Percentiles rank a stretch among this genome's conserved stretches.
These are phyloP conservation scores for Hypholoma fasciculare DNA, from an alignment of 768 basidiomycete genomes.

Conservation along the genomic window DNA sequence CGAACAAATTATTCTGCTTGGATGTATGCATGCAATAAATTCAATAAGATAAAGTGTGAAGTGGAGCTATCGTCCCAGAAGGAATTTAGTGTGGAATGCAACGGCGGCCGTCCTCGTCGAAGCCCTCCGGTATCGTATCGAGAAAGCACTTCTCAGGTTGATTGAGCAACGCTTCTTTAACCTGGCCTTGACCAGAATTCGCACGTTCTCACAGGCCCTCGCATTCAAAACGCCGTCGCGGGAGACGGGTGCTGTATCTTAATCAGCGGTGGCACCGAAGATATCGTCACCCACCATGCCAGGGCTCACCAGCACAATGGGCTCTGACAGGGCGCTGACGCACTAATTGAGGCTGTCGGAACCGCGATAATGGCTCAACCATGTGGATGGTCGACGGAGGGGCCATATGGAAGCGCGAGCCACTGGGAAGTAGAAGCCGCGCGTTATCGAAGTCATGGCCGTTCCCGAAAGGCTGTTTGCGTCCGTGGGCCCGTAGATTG, in stretches of 20 bases:
- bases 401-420: constrained; percentile 3
- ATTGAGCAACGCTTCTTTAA: background rate
- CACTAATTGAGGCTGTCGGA: background rate
- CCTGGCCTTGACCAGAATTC: background rate
- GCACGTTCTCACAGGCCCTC: background rate
- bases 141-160: background rate
- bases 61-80: background rate
- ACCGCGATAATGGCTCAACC: constrained; percentile 3
- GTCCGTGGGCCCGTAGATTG: background rate
- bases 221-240: background rate
- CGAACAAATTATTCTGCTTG: background rate
- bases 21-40: background rate
- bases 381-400: background rate
- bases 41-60: background rate
- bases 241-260: background rate
- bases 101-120: no score
- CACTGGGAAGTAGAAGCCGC: constrained; percentile 3
- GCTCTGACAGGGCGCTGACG: background rate
- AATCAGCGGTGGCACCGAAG: background rate
- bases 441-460: background rate
- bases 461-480: background rate
- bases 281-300: background rate
- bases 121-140: no score
- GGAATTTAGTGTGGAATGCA: background rate
- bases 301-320: background rate